Conservation (phyloP, 2,329 filamentous ascomycete genomes). For the Aureobasidium sp. region DNA sequence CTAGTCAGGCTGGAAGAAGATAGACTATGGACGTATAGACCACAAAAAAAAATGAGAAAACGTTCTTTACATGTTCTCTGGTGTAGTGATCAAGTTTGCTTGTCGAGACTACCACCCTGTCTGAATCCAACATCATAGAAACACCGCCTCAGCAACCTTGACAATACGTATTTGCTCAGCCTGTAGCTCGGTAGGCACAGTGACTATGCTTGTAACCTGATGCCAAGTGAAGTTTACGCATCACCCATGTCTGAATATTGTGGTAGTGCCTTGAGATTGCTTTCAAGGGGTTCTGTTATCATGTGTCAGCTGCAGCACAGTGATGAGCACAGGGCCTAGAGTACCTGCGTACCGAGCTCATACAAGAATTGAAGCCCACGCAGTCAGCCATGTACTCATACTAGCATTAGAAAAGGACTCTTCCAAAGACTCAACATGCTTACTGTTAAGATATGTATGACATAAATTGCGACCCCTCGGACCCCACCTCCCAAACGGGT, state of each 20-base stretch:
- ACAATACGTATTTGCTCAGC: neutral
- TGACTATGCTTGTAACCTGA: neutral
- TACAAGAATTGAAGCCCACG: no score
- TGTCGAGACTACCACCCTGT: neutral
- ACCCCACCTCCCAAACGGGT: neutral
- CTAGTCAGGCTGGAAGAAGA: constrained; percentile 19
- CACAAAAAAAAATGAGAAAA: constrained; percentile 10
- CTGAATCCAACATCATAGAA: neutral
- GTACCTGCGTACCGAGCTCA: no score
- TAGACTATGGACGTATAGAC: neutral
- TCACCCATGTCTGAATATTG: no score
- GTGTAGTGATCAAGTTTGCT: neutral
- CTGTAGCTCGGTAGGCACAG: no score
- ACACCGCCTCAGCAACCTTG: neutral
- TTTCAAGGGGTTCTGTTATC: no score
- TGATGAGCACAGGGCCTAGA: no score
- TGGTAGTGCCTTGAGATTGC: no score
- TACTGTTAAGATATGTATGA: neutral
- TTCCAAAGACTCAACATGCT: neutral
- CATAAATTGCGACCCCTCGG: neutral
- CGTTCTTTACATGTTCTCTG: neutral
- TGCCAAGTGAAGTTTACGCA: no score
- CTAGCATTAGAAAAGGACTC: no score
- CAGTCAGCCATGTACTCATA: no score
- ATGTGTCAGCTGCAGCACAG: no score